Evolutionary conservation across 495 filamentous ascomycete genomes (phyloP).

Genomic region (Lophiotrema nucula): DNA sequence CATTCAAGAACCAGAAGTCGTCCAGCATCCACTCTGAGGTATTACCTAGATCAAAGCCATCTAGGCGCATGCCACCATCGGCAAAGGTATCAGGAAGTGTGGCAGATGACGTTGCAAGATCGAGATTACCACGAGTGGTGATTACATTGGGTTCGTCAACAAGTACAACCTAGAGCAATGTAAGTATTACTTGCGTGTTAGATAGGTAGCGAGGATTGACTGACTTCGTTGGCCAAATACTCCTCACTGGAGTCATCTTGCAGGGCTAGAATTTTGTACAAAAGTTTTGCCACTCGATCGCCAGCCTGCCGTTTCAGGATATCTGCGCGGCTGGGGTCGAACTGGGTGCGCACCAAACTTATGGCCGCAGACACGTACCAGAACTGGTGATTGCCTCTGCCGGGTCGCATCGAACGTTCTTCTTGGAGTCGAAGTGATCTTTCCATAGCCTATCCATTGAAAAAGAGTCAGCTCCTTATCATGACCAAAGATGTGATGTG

Average conservation of each 20-base stretch:
- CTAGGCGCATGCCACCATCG: background rate
- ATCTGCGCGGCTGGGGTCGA: slow-evolving; percentile 7
- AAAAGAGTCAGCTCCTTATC: no score
- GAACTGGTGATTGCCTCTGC: slow-evolving; percentile 20
- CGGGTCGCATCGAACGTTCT: slow-evolving; percentile 23
- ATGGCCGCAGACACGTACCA: slow-evolving; percentile 18
- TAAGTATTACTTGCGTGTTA: no score
- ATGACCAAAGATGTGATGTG: no score
- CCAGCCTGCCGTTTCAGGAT: slow-evolving; percentile 4
- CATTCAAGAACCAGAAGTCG: slow-evolving; percentile 25
- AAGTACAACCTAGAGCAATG: slow-evolving; percentile 10
- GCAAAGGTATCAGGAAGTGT: slow-evolving; percentile 9
- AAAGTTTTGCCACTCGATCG: slow-evolving; percentile 12
- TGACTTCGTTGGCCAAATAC: slow-evolving; percentile 14
- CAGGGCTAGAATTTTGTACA: slow-evolving; percentile 20
- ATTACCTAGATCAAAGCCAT: slow-evolving; percentile 1
- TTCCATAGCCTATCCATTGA: no score
- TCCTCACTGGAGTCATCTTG: slow-evolving; percentile 14
- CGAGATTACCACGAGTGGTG: background rate
- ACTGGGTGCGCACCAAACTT: slow-evolving; percentile 9
- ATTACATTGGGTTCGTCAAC: background rate
- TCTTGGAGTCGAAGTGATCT: slow-evolving; percentile 17
- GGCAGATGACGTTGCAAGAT: no score
- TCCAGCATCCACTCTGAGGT: slow-evolving; percentile 25
- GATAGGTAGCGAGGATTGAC: background rate